A percentile compares a stretch with the other conserved stretches of the same genome.
Conservation (phyloP, 305 asterid species). For the Plantago coronopus region DNA sequence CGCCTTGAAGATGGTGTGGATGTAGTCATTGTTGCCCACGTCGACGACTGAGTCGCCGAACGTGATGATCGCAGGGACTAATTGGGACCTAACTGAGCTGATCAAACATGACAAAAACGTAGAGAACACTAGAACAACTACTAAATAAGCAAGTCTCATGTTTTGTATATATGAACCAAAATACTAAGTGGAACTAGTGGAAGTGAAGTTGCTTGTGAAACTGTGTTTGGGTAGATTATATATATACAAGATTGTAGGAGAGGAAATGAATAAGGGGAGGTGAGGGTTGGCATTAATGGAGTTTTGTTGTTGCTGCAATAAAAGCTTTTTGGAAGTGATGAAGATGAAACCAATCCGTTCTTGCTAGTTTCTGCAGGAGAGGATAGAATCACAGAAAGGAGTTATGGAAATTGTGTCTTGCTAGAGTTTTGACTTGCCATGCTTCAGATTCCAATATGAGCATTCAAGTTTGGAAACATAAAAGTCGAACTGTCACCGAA, state of each 20-base stretch:
- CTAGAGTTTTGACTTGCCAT: too few relatives aligned
- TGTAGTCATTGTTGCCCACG: conserved; percentile 76
- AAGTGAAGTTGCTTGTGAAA: neutral
- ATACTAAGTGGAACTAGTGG: neutral
- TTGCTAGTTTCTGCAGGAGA: too few relatives aligned
- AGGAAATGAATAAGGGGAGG: conserved; percentile 22
- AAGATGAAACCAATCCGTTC: neutral
- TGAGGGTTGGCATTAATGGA: conserved; percentile 41
- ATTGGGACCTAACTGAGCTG: conserved; percentile 41
- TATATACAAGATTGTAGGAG: neutral
- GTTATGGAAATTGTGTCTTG: too few relatives aligned
- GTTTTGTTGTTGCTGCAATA: conserved; percentile 25
- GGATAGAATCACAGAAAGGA: too few relatives aligned
- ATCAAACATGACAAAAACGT: conserved; percentile 25
- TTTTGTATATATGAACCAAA: neutral
- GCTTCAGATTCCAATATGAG: too few relatives aligned
- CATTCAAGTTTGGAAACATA: too few relatives aligned
- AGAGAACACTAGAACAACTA: conserved; percentile 14
- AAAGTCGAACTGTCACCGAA: too few relatives aligned
- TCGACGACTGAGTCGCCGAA: conserved; percentile 85
- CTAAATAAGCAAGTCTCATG: conserved; percentile 30
- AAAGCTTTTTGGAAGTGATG: conserved; percentile 23
- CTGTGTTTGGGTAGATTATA: neutral
- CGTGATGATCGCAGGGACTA: conserved; percentile 78
- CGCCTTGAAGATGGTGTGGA: conserved; percentile 62